These are phyloP conservation scores for Camellia granthamiana DNA, from an alignment of 148 eudicot species.

Conservation along the genomic window DNA sequence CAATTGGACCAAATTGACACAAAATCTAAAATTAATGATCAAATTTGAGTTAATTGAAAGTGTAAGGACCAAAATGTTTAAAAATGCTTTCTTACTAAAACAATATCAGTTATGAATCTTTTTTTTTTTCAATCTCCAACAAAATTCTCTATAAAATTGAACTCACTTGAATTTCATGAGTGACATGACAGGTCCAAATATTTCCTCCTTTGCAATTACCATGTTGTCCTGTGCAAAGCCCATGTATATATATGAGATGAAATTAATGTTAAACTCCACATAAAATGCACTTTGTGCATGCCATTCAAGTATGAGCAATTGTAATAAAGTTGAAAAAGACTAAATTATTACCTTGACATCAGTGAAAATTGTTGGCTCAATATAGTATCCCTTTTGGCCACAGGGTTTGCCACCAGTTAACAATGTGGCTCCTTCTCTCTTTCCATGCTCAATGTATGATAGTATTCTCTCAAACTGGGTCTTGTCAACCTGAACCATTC, in stretches of 20 bases:
- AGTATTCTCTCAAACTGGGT: slow-evolving; percentile 27
- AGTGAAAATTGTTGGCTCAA: slow-evolving; percentile 33
- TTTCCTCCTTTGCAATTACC: slow-evolving; percentile 73
- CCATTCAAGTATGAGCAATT: background rate
- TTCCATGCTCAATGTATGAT: slow-evolving; percentile 35
- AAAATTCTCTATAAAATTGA: background rate
- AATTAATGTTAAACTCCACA: too few species aligned
- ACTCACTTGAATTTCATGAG: slow-evolving; percentile 79
- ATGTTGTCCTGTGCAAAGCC: slow-evolving; percentile 52
- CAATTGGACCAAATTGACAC: too few species aligned
- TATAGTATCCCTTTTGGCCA: slow-evolving; percentile 33
- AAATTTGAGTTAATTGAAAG: too few species aligned
- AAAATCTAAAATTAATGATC: too few species aligned
- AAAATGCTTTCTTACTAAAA: too few species aligned
- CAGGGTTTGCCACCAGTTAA: slow-evolving; percentile 28
- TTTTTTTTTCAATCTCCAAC: background rate
- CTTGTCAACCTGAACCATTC: slow-evolving; percentile 21
- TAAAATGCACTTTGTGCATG: too few species aligned
- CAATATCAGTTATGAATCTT: too few species aligned
- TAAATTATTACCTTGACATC: slow-evolving; percentile 28
- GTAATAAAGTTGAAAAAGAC: background rate
- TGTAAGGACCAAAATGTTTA: too few species aligned
- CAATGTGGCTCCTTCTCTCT: slow-evolving; percentile 30
- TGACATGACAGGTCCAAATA: slow-evolving; percentile 84
- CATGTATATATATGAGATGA: too few species aligned